Percentiles rank a stretch among this genome's conserved stretches.
Evolutionary conservation across 371 early-diverging fungal genomes (phyloP).

Genomic region (Polyrhizophydium stewartii): DNA sequence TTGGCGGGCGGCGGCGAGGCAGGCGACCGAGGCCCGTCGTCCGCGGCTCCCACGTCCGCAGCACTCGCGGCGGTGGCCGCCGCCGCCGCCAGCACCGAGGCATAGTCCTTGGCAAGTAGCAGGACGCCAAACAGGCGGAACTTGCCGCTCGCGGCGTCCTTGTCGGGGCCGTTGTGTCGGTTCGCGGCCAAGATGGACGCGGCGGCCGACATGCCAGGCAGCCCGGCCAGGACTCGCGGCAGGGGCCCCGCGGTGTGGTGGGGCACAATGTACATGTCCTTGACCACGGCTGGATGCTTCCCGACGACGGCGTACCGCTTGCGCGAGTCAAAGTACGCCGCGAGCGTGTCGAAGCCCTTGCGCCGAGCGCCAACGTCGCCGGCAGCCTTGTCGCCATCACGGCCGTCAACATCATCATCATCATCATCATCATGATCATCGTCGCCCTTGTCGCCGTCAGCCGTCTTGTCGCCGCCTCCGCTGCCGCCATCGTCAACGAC

Average conservation of each 20-base stretch:
- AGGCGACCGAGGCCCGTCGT: too few species aligned
- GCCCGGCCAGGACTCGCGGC: conserved; percentile 41
- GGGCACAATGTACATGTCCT: conserved; percentile 73
- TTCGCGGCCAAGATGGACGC: too few species aligned
- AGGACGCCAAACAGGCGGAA: neutral
- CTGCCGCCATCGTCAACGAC: neutral
- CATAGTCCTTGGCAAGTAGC: neutral
- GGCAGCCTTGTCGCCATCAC: too few species aligned
- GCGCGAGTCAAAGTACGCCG: conserved; percentile 57
- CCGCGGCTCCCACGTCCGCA: too few species aligned
- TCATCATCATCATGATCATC: too few species aligned
- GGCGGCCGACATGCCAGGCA: conserved; percentile 3
- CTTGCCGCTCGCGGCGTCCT: too few species aligned
- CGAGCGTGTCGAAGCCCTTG: conserved; percentile 40
- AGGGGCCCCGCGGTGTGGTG: conserved; percentile 45
- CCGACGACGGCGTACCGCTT: conserved; percentile 67
- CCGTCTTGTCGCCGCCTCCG: neutral
- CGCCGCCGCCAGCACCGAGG: too few species aligned
- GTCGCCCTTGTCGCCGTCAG: neutral
- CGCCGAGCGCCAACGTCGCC: conserved; percentile 11
- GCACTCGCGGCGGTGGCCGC: neutral
- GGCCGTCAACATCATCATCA: too few species aligned
- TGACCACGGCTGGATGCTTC: conserved; percentile 57
- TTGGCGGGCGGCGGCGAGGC: neutral
- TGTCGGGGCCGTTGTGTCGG: too few species aligned